Percentiles rank a stretch among this genome's conserved stretches.
Conservation (phyloP, 345 rosid genomes). For the Cardiospermum halicacabum region DNA sequence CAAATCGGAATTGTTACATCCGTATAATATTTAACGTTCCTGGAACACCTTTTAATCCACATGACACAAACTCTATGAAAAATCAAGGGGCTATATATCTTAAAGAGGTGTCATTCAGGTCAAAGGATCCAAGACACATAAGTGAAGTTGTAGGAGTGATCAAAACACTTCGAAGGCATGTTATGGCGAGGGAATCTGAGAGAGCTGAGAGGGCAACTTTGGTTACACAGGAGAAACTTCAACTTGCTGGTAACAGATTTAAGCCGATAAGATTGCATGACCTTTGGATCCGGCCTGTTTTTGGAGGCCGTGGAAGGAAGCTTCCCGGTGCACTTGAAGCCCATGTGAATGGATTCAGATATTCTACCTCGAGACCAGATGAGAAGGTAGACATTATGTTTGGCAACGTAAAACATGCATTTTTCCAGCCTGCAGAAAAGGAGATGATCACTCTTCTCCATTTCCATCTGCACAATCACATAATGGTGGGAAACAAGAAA, state of each 20-base stretch:
- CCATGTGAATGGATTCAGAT: slow-evolving; percentile 40
- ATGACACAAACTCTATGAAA: slow-evolving; percentile 39
- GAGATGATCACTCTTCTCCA: slow-evolving; percentile 52
- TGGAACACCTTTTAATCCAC: slow-evolving; percentile 45
- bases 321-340: slow-evolving; percentile 43
- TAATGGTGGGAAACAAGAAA: slow-evolving; percentile 57
- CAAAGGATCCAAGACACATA: slow-evolving; percentile 48
- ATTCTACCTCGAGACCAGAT: slow-evolving; percentile 46
- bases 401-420: slow-evolving; percentile 44
- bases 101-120: slow-evolving; percentile 48
- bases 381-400: slow-evolving; percentile 48
- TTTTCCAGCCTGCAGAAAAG: slow-evolving; percentile 53
- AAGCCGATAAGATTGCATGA: slow-evolving; percentile 44
- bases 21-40: slow-evolving; percentile 47
- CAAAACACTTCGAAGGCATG: slow-evolving; percentile 42
- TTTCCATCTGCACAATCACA: slow-evolving; percentile 51
- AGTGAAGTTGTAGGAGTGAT: slow-evolving; percentile 47
- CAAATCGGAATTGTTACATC: slow-evolving; percentile 38
- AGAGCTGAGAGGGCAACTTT: slow-evolving; percentile 56
- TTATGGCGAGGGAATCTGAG: slow-evolving; percentile 45
- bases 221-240: slow-evolving; percentile 48
- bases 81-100: slow-evolving; percentile 41
- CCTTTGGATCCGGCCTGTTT: slow-evolving; percentile 48
- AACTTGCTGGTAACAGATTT: slow-evolving; percentile 31
- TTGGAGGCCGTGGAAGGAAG: slow-evolving; percentile 60